Base-by-base conservation (phyloP, 805 yeast genomes). In the Nakazawaea ernobii region DNA sequence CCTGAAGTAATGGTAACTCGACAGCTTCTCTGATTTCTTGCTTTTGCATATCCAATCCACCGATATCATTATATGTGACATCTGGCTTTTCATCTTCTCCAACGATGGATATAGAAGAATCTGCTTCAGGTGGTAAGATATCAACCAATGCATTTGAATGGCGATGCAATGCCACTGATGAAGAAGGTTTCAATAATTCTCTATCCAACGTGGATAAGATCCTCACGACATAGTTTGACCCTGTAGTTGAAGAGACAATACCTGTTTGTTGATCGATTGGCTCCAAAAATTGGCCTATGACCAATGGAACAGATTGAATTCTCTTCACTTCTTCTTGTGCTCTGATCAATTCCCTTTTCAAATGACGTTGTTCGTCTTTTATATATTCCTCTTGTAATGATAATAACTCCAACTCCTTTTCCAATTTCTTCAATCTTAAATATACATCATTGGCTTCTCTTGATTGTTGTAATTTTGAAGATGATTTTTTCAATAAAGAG, bases 1-100 rank as follows among this genome's bases (percentile, higher is more conserved):
- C 95, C 65, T 94, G 98, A 13, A 96, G 86, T 59, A 94, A 76
- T 10, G 99, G 99, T 57, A 94, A 75, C 67, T 94, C 99, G 13
- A 94, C 98, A 2, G 99, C 99, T 70, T 94, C 99, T 61, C 97
- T 81, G 53, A 94, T 94, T 70, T 94, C 99, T 68, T 95, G 99
- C 60, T 94, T 95, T 68, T 94, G 99, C 96, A 94, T 90, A 66
- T 94, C 99, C 63, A 94, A 74, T 36, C 99, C 99, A 68, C 99
- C 99, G 48, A 94, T 97, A 66, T 94, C 99, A 32, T 96, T 96
- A 60, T 94, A 94, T 2, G 96, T 82, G 35, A 86, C 94, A 60
- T 86, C 91, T 24, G 95, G 95, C 62, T 86, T 87, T 68, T 95
- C 96, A 58, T 88, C 86, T 38, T 92, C 95, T 30, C 96, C 95